Evolutionary conservation across 345 rosid genomes (phyloP).

Genomic region (Excoecaria agallocha): DNA sequence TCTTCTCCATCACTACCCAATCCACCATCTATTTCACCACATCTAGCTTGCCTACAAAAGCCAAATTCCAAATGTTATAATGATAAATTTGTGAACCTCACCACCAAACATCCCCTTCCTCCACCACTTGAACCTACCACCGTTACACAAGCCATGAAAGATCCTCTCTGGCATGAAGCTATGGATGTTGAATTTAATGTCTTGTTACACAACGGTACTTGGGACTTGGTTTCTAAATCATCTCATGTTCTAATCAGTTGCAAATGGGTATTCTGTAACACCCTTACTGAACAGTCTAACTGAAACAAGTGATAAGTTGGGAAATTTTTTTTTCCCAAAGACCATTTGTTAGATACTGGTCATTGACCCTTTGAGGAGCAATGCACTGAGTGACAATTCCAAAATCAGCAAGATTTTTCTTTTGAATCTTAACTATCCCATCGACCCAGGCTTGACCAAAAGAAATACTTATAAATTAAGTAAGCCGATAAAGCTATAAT

Average conservation of each 20-base stretch:
- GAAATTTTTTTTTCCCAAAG: no score
- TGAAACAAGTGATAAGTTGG: no score
- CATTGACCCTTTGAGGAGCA: no score
- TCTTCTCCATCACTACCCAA: background rate
- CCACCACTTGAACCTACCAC: background rate
- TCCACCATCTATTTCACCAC: background rate
- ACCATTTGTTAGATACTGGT: no score
- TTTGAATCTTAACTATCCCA: no score
- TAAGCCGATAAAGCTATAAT: no score
- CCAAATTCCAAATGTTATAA: background rate
- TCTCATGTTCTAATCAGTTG: background rate
- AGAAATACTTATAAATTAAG: no score
- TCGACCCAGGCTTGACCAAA: no score
- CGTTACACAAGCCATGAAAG: background rate
- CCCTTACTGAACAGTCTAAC: no score
- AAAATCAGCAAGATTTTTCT: no score
- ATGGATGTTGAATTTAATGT: conserved; percentile 3
- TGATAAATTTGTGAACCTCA: background rate
- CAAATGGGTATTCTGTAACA: background rate
- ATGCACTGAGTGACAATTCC: no score
- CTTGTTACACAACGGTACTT: background rate
- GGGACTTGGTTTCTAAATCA: background rate
- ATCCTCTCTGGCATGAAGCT: background rate
- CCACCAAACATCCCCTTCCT: background rate
- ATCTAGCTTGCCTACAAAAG: background rate